Evolutionary conservation across 306 rosid genomes (phyloP).

Genomic region (Cyamopsis tetragonoloba): DNA sequence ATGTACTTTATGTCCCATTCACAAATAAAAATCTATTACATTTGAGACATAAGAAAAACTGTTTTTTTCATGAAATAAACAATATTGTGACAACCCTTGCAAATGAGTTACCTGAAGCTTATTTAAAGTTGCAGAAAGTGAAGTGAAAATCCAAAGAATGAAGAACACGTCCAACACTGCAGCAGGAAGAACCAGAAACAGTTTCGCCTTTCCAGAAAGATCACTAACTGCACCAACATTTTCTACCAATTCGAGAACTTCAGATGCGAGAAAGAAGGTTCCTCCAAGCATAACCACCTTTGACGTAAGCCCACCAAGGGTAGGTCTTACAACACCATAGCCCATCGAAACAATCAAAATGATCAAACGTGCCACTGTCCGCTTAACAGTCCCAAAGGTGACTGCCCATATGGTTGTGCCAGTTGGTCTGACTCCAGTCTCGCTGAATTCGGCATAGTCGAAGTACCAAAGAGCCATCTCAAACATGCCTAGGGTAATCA

Average conservation of each 20-base stretch:
- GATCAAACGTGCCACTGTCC: slow-evolving; percentile 75
- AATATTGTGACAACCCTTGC: slow-evolving; percentile 2
- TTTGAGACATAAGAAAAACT: not conserved
- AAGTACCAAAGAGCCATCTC: slow-evolving; percentile 95
- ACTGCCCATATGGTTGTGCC: slow-evolving; percentile 95
- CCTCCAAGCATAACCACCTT: slow-evolving; percentile 88
- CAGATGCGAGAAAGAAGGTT: slow-evolving; percentile 90
- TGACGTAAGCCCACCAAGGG: slow-evolving; percentile 93
- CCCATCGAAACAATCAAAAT: slow-evolving; percentile 92
- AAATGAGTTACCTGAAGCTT: slow-evolving; percentile 87
- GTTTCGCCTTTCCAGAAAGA: slow-evolving; percentile 91
- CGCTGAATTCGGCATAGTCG: slow-evolving; percentile 86
- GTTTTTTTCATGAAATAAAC: slow-evolving; percentile 12
- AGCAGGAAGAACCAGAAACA: slow-evolving; percentile 89
- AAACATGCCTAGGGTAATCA: slow-evolving; percentile 90
- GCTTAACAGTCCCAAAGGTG: slow-evolving; percentile 78
- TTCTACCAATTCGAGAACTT: slow-evolving; percentile 92
- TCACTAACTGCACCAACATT: slow-evolving; percentile 95
- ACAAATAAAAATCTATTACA: not conserved
- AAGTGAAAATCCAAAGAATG: slow-evolving; percentile 94
- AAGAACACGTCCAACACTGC: slow-evolving; percentile 92
- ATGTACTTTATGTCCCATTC: not conserved
- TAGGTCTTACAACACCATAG: slow-evolving; percentile 93
- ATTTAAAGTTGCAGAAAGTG: slow-evolving; percentile 87
- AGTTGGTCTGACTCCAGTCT: slow-evolving; percentile 87